Base-by-base conservation (phyloP, 2,329 filamentous ascomycete genomes). In the Metarhizium humberi region DNA sequence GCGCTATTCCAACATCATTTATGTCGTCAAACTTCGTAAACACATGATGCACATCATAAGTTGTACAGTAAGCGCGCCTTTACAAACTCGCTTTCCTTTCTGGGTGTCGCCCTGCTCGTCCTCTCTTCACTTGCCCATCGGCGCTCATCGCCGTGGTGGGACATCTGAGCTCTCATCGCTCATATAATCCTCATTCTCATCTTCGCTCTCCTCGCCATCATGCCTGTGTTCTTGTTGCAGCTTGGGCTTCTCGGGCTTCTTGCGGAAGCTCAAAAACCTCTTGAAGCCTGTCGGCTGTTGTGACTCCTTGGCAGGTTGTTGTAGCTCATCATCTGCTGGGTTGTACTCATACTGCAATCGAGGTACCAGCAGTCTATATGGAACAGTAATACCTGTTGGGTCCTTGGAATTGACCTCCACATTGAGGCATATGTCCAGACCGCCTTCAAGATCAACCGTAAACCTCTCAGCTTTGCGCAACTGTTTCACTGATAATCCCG, bases 361-460 rank as follows among this genome's bases (percentile, higher is more conserved):
- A 11, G 95, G 94, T 5, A 99, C 86, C 2, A 97, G 78, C 5
- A 99, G 73, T 43, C 90, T 79, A 69, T 99, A 99, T 8, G 91
- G 90, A 52, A 84, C 82, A 0, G 94, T 99, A 60, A 90, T 90
- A 14, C 94, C 95, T 0, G 88, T 80, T 0, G 94, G 92, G 63
- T 99, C 91, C 59, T 83, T 84, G 48, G 88, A 81, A 63, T 87
- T 91, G 58, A 96, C 84, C 72, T 99, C 94, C 59, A 96, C 84
- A 63, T 96, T 96, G 47, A 99, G 72, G 52, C 84, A 88, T 40
- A 99, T 86, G 61, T 96, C 91, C 10, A 99, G 75, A 0, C 90
- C 91, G 34, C 87, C 87, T 66, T 94, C 83, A 0, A 96, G 77
- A 65, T 96, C 84, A 57, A 97, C 81, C 10, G 81, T 78, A 47